Evolutionary conservation across 768 basidiomycete genomes (phyloP).

Genomic region (Panellus pusillus): DNA sequence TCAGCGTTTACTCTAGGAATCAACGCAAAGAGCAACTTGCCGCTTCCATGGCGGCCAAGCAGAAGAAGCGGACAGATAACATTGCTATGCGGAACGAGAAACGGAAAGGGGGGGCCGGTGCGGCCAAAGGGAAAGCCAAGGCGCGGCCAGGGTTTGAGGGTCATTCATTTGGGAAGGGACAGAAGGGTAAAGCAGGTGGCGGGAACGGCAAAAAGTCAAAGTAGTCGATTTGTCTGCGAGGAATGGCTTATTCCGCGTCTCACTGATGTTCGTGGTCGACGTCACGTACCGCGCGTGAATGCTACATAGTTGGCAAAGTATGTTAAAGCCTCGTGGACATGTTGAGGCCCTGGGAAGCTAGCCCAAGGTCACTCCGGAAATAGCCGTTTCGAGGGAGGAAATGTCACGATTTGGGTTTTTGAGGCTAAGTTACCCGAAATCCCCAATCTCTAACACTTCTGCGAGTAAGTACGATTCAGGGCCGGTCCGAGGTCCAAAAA

Average conservation of each 20-base stretch:
- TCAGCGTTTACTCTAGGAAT: conserved; percentile 52
- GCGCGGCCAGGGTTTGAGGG: conserved; percentile 88
- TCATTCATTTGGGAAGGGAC: conserved; percentile 67
- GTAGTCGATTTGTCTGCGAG: not conserved
- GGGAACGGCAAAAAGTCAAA: conserved; percentile 32
- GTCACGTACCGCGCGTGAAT: no score
- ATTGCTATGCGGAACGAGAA: conserved; percentile 84
- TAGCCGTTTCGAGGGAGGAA: no score
- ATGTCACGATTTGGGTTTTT: no score
- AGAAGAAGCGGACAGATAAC: conserved; percentile 91
- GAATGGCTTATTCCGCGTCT: not conserved
- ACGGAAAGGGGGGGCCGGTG: conserved; percentile 41
- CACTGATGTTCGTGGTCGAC: no score
- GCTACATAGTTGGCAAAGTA: no score
- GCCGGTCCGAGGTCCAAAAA: no score
- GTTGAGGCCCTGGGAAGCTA: no score
- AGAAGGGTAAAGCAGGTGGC: conserved; percentile 35
- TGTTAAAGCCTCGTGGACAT: no score
- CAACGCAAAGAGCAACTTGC: conserved; percentile 80
- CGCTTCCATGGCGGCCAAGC: conserved; percentile 76
- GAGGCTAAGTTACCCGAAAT: no score
- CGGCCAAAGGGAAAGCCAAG: conserved; percentile 50
- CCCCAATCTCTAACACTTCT: no score
- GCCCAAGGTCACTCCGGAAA: no score
- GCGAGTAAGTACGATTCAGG: no score